A percentile compares a stretch with the other conserved stretches of the same genome.
phyloP scores from a whole-genome alignment of 129 eudicot species.

The Scalesia atractyloides region DNA sequence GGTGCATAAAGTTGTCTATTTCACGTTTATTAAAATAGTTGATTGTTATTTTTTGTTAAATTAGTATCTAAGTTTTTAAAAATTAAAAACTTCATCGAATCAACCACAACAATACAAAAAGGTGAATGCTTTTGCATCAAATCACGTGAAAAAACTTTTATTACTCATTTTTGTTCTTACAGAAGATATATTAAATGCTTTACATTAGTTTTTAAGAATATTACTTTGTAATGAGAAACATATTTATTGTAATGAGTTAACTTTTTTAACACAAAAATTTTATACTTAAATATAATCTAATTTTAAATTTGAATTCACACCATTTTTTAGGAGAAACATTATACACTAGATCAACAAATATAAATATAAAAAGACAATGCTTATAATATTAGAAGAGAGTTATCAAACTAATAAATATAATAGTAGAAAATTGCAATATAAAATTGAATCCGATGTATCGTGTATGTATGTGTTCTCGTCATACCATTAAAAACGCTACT shows the following conservation, averaged over 20 bases:
- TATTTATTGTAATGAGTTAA: not conserved
- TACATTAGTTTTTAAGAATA: not conserved
- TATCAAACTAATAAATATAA: too few relatives aligned
- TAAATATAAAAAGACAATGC: too few relatives aligned
- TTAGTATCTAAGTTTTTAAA: not conserved
- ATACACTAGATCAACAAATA: too few relatives aligned
- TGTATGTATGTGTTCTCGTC: too few relatives aligned
- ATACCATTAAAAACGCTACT: too few relatives aligned
- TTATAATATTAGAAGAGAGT: too few relatives aligned
- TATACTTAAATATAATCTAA: too few relatives aligned
- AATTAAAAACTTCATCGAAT: not conserved
- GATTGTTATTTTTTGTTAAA: not conserved
- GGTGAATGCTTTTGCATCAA: not conserved
- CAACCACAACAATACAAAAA: not conserved
- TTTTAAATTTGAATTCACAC: too few relatives aligned
- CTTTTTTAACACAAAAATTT: too few relatives aligned
- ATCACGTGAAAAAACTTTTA: slow-evolving; percentile 10
- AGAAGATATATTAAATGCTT: not conserved
- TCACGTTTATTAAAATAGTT: not conserved
- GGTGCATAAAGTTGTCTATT: not conserved
- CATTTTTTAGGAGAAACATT: too few relatives aligned
- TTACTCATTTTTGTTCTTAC: not conserved
- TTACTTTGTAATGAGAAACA: not conserved
- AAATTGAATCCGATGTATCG: too few relatives aligned
- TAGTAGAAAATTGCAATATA: too few relatives aligned